Evolutionary conservation across 2,329 filamentous ascomycete species (phyloP).

Genomic region (Colletotrichum godetiae): DNA sequence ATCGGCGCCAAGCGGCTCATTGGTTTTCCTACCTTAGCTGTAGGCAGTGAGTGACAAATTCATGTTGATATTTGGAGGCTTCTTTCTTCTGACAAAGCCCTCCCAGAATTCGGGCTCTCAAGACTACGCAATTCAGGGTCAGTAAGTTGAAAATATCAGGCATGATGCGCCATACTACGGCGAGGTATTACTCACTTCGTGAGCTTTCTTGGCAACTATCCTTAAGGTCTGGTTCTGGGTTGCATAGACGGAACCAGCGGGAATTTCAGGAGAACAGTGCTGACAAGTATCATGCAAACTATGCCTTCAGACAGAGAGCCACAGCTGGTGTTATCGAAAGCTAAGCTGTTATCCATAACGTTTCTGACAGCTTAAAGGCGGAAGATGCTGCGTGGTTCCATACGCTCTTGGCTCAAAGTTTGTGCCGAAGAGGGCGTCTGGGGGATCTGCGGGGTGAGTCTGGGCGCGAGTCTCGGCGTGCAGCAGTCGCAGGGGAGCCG

Average conservation of each 20-base stretch:
- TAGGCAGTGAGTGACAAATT: background rate
- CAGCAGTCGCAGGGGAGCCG: background rate
- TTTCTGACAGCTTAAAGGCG: background rate
- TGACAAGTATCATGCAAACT: background rate
- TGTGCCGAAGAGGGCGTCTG: conserved; percentile 28
- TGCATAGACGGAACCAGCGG: background rate
- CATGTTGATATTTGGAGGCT: background rate
- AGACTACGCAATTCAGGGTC: too few species aligned
- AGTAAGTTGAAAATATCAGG: too few species aligned
- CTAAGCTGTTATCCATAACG: background rate
- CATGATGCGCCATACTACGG: background rate
- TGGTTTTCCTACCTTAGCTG: background rate
- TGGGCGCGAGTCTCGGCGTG: conserved; percentile 5
- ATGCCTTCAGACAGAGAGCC: background rate
- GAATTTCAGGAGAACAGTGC: background rate
- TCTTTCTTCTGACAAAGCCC: background rate
- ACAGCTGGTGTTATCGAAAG: too few species aligned
- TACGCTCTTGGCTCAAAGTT: background rate
- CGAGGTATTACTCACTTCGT: background rate
- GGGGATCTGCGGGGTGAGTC: conserved; percentile 25
- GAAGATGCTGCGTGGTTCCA: background rate
- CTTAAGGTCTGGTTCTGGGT: background rate
- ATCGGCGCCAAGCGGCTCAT: background rate
- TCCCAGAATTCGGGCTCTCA: background rate
- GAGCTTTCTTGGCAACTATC: background rate